These are phyloP conservation scores for Puccinia triticina DNA, from an alignment of 1,284 basidiomycete species.

Conservation along the genomic window DNA sequence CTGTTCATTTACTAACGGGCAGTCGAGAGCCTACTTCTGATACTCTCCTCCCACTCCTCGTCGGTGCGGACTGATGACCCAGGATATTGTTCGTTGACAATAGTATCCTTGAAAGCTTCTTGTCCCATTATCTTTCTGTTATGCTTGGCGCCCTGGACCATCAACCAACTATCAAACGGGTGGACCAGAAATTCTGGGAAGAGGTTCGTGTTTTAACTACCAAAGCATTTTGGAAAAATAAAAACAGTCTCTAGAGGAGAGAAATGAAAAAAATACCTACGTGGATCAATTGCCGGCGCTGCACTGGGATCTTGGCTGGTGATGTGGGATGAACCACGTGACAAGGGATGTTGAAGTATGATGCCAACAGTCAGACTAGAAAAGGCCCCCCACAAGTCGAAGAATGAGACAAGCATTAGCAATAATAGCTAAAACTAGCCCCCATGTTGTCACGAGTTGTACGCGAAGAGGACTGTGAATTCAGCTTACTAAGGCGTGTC, in stretches of 20 bases:
- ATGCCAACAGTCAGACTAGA: slow-evolving; percentile 24
- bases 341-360: slow-evolving; percentile 46
- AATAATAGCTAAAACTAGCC: neutral
- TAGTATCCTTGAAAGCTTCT: neutral
- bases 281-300: slow-evolving; percentile 37
- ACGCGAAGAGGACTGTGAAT: too few relatives aligned
- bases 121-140: slow-evolving; percentile 31
- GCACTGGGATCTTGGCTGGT: neutral
- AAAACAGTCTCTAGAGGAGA: too few relatives aligned
- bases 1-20: slow-evolving; percentile 18
- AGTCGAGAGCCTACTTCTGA: slow-evolving; percentile 29
- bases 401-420: too few relatives aligned
- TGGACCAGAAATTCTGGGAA: slow-evolving; percentile 20
- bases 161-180: slow-evolving; percentile 46
- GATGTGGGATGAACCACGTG: slow-evolving; percentile 46
- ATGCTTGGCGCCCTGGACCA: slow-evolving; percentile 33
- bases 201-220: neutral
- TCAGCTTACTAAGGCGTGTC: slow-evolving; percentile 36
- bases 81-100: slow-evolving; percentile 29
- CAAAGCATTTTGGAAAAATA: too few relatives aligned
- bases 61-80: slow-evolving; percentile 25
- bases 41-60: slow-evolving; percentile 25
- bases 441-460: too few relatives aligned
- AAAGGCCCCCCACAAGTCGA: neutral
- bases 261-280: slow-evolving; percentile 6